phyloP scores from a whole-genome alignment of 768 basidiomycete species.

The Pholiota microspora region DNA sequence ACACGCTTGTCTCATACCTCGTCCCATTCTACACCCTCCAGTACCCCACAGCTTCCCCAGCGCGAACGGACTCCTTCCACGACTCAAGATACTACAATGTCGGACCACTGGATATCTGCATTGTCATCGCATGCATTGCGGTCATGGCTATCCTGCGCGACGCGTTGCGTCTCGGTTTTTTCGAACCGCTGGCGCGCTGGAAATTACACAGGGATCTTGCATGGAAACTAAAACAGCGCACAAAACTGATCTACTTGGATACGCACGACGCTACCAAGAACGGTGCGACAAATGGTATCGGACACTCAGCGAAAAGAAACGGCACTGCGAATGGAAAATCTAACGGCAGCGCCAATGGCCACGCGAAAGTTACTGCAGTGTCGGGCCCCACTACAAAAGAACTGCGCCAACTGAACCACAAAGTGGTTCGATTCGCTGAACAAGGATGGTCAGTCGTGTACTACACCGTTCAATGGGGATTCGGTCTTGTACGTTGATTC shows the following conservation, averaged over 20 bases:
- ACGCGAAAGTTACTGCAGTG: conserved; percentile 27
- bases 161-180: conserved; percentile 63
- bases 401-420: conserved; percentile 60
- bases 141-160: conserved; percentile 89
- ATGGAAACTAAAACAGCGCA: conserved; percentile 21
- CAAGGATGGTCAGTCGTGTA: conserved; percentile 92
- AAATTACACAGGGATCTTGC: conserved; percentile 60
- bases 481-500: conserved; percentile 75
- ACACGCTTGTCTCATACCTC: conserved; percentile 36
- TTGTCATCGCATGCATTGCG: conserved; percentile 79
- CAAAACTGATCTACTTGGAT: conserved; percentile 7
- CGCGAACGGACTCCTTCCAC: conserved; percentile 68
- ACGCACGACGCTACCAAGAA: conserved; percentile 25
- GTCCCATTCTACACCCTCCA: conserved; percentile 74
- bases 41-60: conserved; percentile 57
- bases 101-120: conserved; percentile 75
- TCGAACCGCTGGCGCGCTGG: conserved; percentile 81
- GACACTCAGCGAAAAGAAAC: conserved; percentile 15
- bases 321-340: conserved; percentile 19
- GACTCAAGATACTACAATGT: conserved; percentile 67
- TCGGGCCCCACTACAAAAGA: conserved; percentile 38
- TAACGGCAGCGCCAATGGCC: conserved; percentile 23
- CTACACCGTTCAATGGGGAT: conserved; percentile 70
- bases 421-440: conserved; percentile 87
- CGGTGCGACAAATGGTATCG: conserved; percentile 30